Evolutionary conservation across 306 rosid species (phyloP), one percentile per base, ranked within the genome.

Genomic region (Prunus mira): DNA sequence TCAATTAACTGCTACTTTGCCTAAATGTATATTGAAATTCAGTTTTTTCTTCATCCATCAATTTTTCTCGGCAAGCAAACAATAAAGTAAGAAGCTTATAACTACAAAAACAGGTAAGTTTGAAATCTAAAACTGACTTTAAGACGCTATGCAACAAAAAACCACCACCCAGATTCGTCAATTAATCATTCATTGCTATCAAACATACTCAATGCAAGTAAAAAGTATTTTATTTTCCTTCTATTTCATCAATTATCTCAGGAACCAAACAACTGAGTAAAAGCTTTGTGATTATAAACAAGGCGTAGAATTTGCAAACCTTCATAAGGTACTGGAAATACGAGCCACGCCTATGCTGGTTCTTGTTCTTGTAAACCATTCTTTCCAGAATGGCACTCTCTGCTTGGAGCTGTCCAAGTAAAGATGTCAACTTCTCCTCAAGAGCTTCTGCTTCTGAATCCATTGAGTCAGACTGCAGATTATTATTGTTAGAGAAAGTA

Each of bases 321-420:
- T 92, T 93, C 83, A 90, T 57, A 62, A 95, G 86, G 85, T 74
- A 85, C 61, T 85, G 91, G 80, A 95, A 95, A 75, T 95, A 95
- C 14, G 84, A 85, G 80, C 88, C 82, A 5, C 91, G 97, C 3
- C 97, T 85, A 74, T 95, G 98, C 92, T 95, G 98, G 73, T 95
- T 95, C 92, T 90, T 95, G 82, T 89, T 92, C 83, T 92, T 95
- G 84, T 95, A 82, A 0, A 84, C 88, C 86, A 95, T 74, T 82
- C 97, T 85, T 51, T 90, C 87, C 45, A 92, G 83, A 74, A 95
- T 82, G 41, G 84, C 91, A 67, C 69, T 13, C 80, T 90, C 98
- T 24, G 78, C 71, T 82, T 83, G 91, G 34, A 95, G 95, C 74
- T 89, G 97, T 45, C 81, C 74, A 55, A 86, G 85, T 88, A 90